Base-by-base conservation (phyloP, 2,329 filamentous ascomycete species). In the Neofusicoccum umdonicola region DNA sequence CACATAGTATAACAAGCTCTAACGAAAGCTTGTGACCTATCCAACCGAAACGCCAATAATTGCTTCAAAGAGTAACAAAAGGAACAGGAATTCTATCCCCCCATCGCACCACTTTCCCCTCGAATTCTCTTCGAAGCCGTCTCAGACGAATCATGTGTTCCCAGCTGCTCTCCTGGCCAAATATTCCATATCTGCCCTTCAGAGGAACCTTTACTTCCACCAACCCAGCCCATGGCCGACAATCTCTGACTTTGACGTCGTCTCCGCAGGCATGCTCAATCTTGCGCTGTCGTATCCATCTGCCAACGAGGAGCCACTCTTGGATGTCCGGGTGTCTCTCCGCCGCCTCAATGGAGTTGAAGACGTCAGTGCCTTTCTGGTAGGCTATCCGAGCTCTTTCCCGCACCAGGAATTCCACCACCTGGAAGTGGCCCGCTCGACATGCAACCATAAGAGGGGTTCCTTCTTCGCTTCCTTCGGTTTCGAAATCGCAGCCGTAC, bases 21-120 rank as follows among this genome's bases (percentile, higher is more conserved):
- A 0, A 5, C 1, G 27, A 31, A 7, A 5, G 6, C 27, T 31
- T 31, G 0, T 0, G 1, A 31, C 0, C 6, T 1, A 31, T 31
- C 27, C 5, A 31, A 31, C 27, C 6, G 0, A 5, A 31, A 31
- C 1, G 0, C 27, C 6, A 7, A 31, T 7, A 31, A 1, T 7
- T 7, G 27, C 27, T 6, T 45, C 17, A 45, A 17, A 45, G 42
- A 45, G 42, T 17, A 8, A 45, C 42, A 45, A 45, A 45, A n/a
- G 42, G 42, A 45, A 45, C 42, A 45, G 11, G 42, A 45, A 45
- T 45, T 4, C 42, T n/a, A 45, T 15, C 42, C 7, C 42, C 42
- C 42, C 42, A 45, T n/a, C 42, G 42, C 11, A 45, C 42, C 13
- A 45, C 42, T 17, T 17, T 17, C 7, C 42, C 42, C 15, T 45